phyloP scores from a whole-genome alignment of 176 grass and related monocot genomes.

The Avena sativa region DNA sequence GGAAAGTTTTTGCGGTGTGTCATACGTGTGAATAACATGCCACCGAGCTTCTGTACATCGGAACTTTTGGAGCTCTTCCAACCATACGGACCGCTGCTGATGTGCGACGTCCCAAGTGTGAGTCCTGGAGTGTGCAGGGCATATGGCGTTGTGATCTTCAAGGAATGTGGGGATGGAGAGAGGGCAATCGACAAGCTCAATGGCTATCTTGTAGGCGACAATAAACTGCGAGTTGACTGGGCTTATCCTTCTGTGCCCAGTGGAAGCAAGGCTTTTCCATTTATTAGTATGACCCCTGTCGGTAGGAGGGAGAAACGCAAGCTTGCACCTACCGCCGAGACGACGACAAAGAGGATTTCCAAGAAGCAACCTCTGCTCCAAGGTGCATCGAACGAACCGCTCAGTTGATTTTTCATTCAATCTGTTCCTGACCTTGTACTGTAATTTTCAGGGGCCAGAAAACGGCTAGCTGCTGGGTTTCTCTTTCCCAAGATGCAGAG shows the following conservation, averaged over 20 bases:
- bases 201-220: neutral
- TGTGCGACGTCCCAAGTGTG: neutral
- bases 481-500: slow-evolving; percentile 11
- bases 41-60: neutral
- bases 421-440: neutral
- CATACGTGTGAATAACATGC: slow-evolving; percentile 28
- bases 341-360: neutral
- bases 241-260: neutral
- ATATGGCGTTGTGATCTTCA: slow-evolving; percentile 1
- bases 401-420: neutral
- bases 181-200: slow-evolving; percentile 12
- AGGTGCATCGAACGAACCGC: neutral
- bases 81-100: neutral
- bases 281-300: neutral
- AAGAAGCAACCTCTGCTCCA: neutral
- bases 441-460: neutral
- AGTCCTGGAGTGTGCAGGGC: neutral
- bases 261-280: neutral
- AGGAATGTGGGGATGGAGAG: slow-evolving; percentile 8
- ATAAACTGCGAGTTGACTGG: slow-evolving; percentile 46
- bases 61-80: neutral
- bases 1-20: neutral
- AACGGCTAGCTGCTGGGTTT: neutral
- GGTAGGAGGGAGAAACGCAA: neutral
- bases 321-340: neutral